Conservation (phyloP, 192 early-diverging fungal genomes). For the Rhizoclosmatium sp. region DNA sequence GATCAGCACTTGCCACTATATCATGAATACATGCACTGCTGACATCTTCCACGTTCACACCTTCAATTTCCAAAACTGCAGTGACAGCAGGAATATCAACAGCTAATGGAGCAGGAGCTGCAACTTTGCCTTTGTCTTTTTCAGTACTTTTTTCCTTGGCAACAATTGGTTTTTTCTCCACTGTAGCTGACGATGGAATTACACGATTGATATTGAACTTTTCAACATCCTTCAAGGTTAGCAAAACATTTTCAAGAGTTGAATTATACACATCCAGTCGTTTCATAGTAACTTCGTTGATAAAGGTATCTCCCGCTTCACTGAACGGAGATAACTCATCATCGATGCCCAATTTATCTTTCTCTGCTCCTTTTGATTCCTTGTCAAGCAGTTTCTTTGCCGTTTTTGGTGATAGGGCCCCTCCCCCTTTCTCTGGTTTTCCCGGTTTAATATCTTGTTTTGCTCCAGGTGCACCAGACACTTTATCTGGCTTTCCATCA, state of each 20-base stretch:
- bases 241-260: slow-evolving; percentile 46
- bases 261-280: slow-evolving; percentile 47
- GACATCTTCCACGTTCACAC: background rate
- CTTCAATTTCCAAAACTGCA: slow-evolving; percentile 33
- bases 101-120: background rate
- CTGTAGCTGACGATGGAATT: slow-evolving; percentile 13
- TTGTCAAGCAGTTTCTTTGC: slow-evolving; percentile 35
- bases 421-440: slow-evolving; percentile 29
- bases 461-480: slow-evolving; percentile 38
- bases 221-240: slow-evolving; percentile 48
- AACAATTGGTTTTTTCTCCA: slow-evolving; percentile 44
- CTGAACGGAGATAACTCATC: slow-evolving; percentile 40
- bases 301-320: slow-evolving; percentile 50
- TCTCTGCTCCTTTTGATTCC: slow-evolving; percentile 36
- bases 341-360: slow-evolving; percentile 30
- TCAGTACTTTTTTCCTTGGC: slow-evolving; percentile 25
- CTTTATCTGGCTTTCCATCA: slow-evolving; percentile 44
- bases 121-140: slow-evolving; percentile 30
- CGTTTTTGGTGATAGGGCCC: slow-evolving; percentile 49
- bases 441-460: slow-evolving; percentile 35
- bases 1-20: slow-evolving; percentile 47
- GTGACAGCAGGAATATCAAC: background rate
- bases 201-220: slow-evolving; percentile 18
- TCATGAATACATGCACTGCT: slow-evolving; percentile 36
- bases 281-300: slow-evolving; percentile 51